Evolutionary conservation across 805 yeast species (phyloP).

Genomic region (Cyberlindnera amylophila): DNA sequence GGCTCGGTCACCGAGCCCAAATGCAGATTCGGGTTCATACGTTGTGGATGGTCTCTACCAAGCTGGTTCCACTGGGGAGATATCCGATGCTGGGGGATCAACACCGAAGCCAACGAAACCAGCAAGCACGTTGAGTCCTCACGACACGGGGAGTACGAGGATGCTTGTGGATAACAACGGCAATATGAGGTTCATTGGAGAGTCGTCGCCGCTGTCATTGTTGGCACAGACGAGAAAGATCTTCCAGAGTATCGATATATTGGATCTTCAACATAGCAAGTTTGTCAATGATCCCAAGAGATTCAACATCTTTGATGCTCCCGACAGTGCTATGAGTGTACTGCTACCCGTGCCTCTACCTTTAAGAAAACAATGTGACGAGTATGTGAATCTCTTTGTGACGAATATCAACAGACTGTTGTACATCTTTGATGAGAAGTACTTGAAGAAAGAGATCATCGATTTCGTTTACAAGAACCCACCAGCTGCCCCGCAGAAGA

Average conservation of each 20-base stretch:
- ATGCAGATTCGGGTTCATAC: too few species aligned
- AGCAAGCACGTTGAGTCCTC: too few species aligned
- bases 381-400: slow-evolving; percentile 31
- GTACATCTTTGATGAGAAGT: slow-evolving; percentile 37
- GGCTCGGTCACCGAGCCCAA: too few species aligned
- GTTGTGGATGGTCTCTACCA: too few species aligned
- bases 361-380: slow-evolving; percentile 28
- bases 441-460: slow-evolving; percentile 29
- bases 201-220: slow-evolving; percentile 39
- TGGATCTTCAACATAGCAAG: slow-evolving; percentile 32
- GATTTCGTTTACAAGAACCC: slow-evolving; percentile 33
- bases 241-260: slow-evolving; percentile 29
- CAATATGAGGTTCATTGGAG: slow-evolving; percentile 37
- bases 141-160: too few species aligned
- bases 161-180: slow-evolving; percentile 39
- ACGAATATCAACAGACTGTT: slow-evolving; percentile 38
- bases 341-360: slow-evolving; percentile 29
- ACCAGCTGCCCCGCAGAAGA: slow-evolving; percentile 23
- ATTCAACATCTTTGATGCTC: slow-evolving; percentile 33
- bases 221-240: slow-evolving; percentile 38
- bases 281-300: slow-evolving; percentile 38
- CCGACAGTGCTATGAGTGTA: slow-evolving; percentile 14
- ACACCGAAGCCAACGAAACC: too few species aligned
- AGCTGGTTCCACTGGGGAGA: too few species aligned
- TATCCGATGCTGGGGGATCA: too few species aligned